Percentiles rank a stretch among this genome's conserved stretches.
These are phyloP conservation scores for Fusarium albidum DNA, from an alignment of 2,329 filamentous ascomycete species.

Conservation along the genomic window DNA sequence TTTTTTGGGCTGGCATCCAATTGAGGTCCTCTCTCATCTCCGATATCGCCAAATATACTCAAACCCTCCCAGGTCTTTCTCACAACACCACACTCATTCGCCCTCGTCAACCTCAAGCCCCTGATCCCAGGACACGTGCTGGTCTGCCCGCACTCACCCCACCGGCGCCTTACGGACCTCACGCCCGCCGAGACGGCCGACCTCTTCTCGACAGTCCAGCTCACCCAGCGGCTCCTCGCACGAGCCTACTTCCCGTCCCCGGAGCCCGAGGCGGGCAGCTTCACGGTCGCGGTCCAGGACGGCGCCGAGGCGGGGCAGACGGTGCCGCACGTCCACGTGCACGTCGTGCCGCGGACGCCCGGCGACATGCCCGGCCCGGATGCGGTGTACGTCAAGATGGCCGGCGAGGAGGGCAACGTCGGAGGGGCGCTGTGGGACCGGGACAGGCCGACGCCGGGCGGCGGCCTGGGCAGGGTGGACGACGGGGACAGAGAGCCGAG, in stretches of 20 bases:
- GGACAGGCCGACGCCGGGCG: slow-evolving; percentile 57
- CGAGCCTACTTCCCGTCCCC: slow-evolving; percentile 61
- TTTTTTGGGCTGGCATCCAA: neutral
- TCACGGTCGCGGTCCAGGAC: slow-evolving; percentile 97
- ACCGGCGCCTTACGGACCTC: slow-evolving; percentile 80
- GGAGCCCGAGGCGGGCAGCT: slow-evolving; percentile 70
- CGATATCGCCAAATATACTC: neutral
- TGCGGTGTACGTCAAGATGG: slow-evolving; percentile 83
- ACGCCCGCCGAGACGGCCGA: slow-evolving; percentile 76
- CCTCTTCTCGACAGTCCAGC: slow-evolving; percentile 87
- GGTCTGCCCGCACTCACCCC: slow-evolving; percentile 76
- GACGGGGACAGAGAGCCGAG: slow-evolving; percentile 74
- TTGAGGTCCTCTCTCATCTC: neutral
- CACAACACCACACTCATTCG: slow-evolving; percentile 79
- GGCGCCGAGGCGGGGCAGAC: slow-evolving; percentile 91
- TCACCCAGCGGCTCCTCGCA: slow-evolving; percentile 79
- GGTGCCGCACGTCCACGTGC: slow-evolving; percentile 91
- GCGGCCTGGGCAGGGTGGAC: slow-evolving; percentile 74
- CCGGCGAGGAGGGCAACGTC: slow-evolving; percentile 85
- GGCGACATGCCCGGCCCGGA: slow-evolving; percentile 66
- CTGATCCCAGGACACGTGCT: slow-evolving; percentile 93
- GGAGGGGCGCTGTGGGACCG: slow-evolving; percentile 72
- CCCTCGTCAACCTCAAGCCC: slow-evolving; percentile 94
- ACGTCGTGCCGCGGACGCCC: slow-evolving; percentile 79
- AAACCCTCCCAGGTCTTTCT: slow-evolving; percentile 79